A percentile compares a stretch with the other conserved stretches of the same genome.
phyloP scores from a whole-genome alignment of 2,329 filamentous ascomycete species.

The Ophiostoma angusticollis region DNA sequence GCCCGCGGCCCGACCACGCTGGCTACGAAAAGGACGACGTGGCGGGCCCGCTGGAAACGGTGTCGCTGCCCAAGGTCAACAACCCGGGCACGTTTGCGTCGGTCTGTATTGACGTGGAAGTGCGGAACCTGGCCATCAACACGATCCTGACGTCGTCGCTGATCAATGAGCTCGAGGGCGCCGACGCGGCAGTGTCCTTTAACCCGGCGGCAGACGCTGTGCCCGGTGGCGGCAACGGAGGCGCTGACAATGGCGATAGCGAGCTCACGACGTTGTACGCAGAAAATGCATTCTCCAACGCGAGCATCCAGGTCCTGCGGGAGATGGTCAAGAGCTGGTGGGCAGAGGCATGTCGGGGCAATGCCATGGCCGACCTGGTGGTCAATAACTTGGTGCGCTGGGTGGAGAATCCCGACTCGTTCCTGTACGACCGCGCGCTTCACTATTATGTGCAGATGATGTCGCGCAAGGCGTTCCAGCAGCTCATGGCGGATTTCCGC shows the following conservation, averaged over 20 bases:
- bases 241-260: slow-evolving; percentile 37
- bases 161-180: slow-evolving; percentile 89
- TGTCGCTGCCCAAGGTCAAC: slow-evolving; percentile 88
- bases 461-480: slow-evolving; percentile 92
- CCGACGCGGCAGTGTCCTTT: slow-evolving; percentile 73
- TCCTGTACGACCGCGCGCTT: slow-evolving; percentile 85
- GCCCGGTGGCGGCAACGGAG: slow-evolving; percentile 54
- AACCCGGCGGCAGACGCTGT: slow-evolving; percentile 49
- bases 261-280: slow-evolving; percentile 61
- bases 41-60: slow-evolving; percentile 65
- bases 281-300: slow-evolving; percentile 85
- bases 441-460: slow-evolving; percentile 99
- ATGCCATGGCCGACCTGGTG: slow-evolving; percentile 92
- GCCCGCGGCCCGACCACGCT: slow-evolving; percentile 81
- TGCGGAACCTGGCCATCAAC: slow-evolving; percentile 93
- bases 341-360: slow-evolving; percentile 81
- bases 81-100: slow-evolving; percentile 89
- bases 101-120: slow-evolving; percentile 88
- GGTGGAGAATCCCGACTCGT: slow-evolving; percentile 88
- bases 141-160: slow-evolving; percentile 93
- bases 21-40: slow-evolving; percentile 92
- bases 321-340: slow-evolving; percentile 99
- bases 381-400: slow-evolving; percentile 95
- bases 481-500: slow-evolving; percentile 92
- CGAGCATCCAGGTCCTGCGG: slow-evolving; percentile 76